These are phyloP conservation scores for Moesziomyces antarcticus DNA, from an alignment of 1,284 basidiomycete species.

Conservation along the genomic window DNA sequence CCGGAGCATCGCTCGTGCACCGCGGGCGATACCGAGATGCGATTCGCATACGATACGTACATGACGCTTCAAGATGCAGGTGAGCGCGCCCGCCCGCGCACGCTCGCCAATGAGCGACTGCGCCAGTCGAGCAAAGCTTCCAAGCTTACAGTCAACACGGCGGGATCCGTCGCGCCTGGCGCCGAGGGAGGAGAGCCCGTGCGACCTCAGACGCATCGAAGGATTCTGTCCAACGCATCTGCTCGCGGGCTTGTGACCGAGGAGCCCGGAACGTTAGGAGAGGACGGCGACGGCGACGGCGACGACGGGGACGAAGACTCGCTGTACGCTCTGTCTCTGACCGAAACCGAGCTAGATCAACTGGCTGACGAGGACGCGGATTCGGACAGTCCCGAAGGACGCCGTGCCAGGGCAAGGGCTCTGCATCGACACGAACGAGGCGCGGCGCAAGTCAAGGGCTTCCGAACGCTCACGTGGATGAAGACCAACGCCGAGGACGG, in stretches of 20 bases:
- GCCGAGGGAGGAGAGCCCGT: slow-evolving; percentile 4
- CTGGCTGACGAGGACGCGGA: slow-evolving; percentile 33
- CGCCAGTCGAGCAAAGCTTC: slow-evolving; percentile 10
- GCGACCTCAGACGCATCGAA: slow-evolving; percentile 14
- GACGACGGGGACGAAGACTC: slow-evolving; percentile 23
- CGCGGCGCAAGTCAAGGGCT: slow-evolving; percentile 59
- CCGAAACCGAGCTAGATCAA: slow-evolving; percentile 31
- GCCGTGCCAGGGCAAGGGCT: slow-evolving; percentile 35
- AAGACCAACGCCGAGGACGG: slow-evolving; percentile 58
- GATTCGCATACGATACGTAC: slow-evolving; percentile 56
- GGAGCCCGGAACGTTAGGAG: slow-evolving; percentile 16
- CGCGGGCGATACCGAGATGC: slow-evolving; percentile 57
- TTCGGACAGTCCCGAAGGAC: slow-evolving; percentile 39
- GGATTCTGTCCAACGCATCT: slow-evolving; percentile 13
- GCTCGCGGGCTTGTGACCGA: slow-evolving; percentile 7
- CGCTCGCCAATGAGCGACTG: slow-evolving; percentile 16
- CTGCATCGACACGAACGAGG: slow-evolving; percentile 58
- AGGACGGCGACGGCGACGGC: slow-evolving; percentile 19
- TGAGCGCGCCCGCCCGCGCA: slow-evolving; percentile 40
- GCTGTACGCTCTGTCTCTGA: slow-evolving; percentile 36
- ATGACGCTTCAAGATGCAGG: slow-evolving; percentile 47
- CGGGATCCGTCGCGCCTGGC: not conserved
- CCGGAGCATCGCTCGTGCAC: slow-evolving; percentile 49
- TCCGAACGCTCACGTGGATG: slow-evolving; percentile 58
- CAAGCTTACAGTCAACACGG: not conserved